phyloP scores from a whole-genome alignment of 176 grass and related monocot species.

The Zoysia pacifica region DNA sequence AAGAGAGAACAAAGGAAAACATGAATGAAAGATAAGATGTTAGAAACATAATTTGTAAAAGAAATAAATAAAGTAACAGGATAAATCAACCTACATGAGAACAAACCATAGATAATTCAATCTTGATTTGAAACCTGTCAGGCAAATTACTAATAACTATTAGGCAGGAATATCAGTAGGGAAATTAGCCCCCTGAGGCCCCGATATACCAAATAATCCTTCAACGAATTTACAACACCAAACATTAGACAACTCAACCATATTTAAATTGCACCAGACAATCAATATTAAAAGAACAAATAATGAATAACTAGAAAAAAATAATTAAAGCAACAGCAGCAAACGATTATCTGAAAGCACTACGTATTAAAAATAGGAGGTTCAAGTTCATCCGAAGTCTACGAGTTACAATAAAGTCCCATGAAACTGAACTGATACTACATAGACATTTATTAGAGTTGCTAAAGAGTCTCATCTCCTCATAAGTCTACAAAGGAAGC shows the following conservation, averaged over 20 bases:
- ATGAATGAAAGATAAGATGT: constrained; percentile 33
- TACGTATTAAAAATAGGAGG: constrained; percentile 39
- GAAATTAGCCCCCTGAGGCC: not conserved
- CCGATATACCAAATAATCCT: constrained; percentile 23
- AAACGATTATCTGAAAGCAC: constrained; percentile 37
- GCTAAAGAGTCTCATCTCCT: constrained; percentile 65
- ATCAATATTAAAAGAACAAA: constrained; percentile 13
- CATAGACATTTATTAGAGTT: constrained; percentile 58
- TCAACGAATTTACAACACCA: constrained; percentile 34
- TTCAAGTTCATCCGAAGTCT: constrained; percentile 41
- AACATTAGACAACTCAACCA: constrained; percentile 28
- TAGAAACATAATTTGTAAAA: constrained; percentile 57
- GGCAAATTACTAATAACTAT: constrained; percentile 22
- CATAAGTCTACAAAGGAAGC: constrained; percentile 50
- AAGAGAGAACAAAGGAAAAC: constrained; percentile 40
- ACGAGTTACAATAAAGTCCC: constrained; percentile 63
- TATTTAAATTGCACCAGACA: constrained; percentile 28
- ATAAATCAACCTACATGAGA: constrained; percentile 43
- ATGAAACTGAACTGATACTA: constrained; percentile 54
- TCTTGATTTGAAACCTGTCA: constrained; percentile 61
- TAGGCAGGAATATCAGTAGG: constrained; percentile 12
- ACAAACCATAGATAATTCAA: constrained; percentile 58
- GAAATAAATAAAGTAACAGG: constrained; percentile 25
- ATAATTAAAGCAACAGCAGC: constrained; percentile 13
- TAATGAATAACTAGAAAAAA: not conserved